Percentiles rank a stretch among this genome's conserved stretches.
These are phyloP conservation scores for Termitomyces sp. DNA, from an alignment of 768 basidiomycete genomes.

Conservation along the genomic window DNA sequence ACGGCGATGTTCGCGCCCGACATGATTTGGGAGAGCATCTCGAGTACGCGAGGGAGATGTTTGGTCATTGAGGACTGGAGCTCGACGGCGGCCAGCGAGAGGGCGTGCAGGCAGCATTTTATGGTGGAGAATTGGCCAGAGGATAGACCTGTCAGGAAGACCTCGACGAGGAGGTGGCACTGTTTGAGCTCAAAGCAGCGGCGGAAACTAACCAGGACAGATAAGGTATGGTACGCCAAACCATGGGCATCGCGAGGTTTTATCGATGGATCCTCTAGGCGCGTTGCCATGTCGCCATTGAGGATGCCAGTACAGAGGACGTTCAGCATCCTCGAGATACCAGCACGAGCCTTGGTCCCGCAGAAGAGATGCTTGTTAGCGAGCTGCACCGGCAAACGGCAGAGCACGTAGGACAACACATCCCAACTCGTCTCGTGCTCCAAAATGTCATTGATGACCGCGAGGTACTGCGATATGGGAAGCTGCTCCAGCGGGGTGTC, in stretches of 20 bases:
- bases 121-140: conserved; percentile 67
- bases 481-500: conserved; percentile 39
- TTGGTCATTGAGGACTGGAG: conserved; percentile 77
- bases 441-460: conserved; percentile 55
- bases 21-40: conserved; percentile 90
- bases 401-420: conserved; percentile 84
- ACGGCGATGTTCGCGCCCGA: conserved; percentile 89
- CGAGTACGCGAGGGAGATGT: conserved; percentile 71
- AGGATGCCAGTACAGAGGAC: conserved; percentile 63
- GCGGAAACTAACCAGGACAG: conserved; percentile 84
- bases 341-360: conserved; percentile 69
- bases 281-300: conserved; percentile 47
- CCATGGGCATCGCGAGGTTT: conserved; percentile 83
- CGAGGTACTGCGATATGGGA: conserved; percentile 71
- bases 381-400: conserved; percentile 86
- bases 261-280: conserved; percentile 50
- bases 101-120: conserved; percentile 85
- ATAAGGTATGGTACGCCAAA: conserved; percentile 79
- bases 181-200: conserved; percentile 65
- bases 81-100: conserved; percentile 86
- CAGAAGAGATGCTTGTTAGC: conserved; percentile 97
- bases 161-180: conserved; percentile 67
- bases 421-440: conserved; percentile 86
- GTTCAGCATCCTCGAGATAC: conserved; percentile 58
- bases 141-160: conserved; percentile 59